phyloP scores from a whole-genome alignment of 2,329 filamentous ascomycete species.

The Exophiala lecanii-corni region DNA sequence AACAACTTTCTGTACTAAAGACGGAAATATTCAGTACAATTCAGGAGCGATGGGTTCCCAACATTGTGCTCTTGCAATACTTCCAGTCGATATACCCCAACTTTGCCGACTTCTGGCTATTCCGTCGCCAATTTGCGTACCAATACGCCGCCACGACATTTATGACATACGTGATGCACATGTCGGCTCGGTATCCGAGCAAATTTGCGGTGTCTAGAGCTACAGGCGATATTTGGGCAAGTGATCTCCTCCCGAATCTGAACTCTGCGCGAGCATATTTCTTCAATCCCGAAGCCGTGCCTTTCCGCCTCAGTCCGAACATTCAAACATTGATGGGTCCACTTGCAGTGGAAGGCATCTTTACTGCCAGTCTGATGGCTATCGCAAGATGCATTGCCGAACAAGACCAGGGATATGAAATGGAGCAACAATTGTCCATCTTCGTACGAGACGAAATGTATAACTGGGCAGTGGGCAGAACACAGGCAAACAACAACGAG shows the following conservation, averaged over 20 bases:
- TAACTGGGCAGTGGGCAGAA: constrained; percentile 77
- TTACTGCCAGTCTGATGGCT: constrained; percentile 90
- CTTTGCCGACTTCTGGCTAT: constrained; percentile 95
- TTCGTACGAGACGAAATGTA: constrained; percentile 98
- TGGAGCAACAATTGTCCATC: constrained; percentile 90
- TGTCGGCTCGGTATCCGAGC: constrained; percentile 91
- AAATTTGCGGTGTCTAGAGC: constrained; percentile 88
- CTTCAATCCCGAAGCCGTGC: constrained; percentile 90
- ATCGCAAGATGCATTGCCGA: constrained; percentile 92
- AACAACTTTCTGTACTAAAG: constrained; percentile 67
- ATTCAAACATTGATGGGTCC: constrained; percentile 95
- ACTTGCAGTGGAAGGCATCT: constrained; percentile 91
- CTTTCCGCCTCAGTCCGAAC: constrained; percentile 95
- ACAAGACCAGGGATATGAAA: constrained; percentile 62
- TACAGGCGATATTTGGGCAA: constrained; percentile 92
- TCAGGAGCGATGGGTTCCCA: constrained; percentile 87
- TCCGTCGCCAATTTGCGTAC: constrained; percentile 94
- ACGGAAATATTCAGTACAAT: constrained; percentile 93
- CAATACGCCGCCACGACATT: constrained; percentile 93
- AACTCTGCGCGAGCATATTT: constrained; percentile 79
- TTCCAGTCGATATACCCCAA: constrained; percentile 84
- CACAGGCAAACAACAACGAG: constrained; percentile 10
- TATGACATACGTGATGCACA: constrained; percentile 98
- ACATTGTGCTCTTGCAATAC: constrained; percentile 76
- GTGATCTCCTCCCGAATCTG: constrained; percentile 89